phyloP scores from a whole-genome alignment of 345 rosid species.

The Cardamine chenopodiifolia region DNA sequence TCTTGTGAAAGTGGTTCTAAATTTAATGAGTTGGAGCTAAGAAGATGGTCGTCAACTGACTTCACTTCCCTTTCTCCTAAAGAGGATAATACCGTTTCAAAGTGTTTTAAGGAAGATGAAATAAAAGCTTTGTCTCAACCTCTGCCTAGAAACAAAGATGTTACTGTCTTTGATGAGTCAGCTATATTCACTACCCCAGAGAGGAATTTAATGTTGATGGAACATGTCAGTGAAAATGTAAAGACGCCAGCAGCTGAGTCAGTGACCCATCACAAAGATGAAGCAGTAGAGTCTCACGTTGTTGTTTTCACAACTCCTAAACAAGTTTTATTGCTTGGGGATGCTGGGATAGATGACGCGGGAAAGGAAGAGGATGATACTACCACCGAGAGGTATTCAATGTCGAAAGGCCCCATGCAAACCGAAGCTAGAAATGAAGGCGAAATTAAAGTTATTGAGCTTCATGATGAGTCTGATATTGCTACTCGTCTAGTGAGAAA shows the following conservation, averaged over 20 bases:
- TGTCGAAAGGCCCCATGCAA: background rate
- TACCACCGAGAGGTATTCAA: background rate
- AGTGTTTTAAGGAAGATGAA: slow-evolving; percentile 15
- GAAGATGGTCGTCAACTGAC: slow-evolving; percentile 7
- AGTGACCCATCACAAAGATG: slow-evolving; percentile 11
- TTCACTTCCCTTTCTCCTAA: background rate
- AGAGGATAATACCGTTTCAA: background rate
- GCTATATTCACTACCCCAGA: slow-evolving; percentile 23
- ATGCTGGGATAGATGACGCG: background rate
- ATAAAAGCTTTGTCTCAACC: slow-evolving; percentile 8
- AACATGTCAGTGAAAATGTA: background rate
- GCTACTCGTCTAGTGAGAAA: background rate
- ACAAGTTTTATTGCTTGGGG: background rate
- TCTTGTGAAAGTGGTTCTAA: slow-evolving; percentile 13
- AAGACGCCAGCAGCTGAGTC: background rate
- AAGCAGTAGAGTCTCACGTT: slow-evolving; percentile 7
- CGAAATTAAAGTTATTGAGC: background rate
- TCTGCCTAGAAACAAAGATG: background rate
- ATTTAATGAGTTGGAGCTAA: slow-evolving; percentile 14
- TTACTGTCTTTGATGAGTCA: background rate
- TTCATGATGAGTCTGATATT: slow-evolving; percentile 16
- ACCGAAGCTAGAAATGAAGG: background rate
- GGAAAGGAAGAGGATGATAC: no score
- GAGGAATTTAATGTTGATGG: slow-evolving; percentile 22
- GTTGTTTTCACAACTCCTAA: slow-evolving; percentile 19